Evolutionary conservation across 2,329 filamentous ascomycete genomes (phyloP).

Genomic region (Clarireedia hainanense): DNA sequence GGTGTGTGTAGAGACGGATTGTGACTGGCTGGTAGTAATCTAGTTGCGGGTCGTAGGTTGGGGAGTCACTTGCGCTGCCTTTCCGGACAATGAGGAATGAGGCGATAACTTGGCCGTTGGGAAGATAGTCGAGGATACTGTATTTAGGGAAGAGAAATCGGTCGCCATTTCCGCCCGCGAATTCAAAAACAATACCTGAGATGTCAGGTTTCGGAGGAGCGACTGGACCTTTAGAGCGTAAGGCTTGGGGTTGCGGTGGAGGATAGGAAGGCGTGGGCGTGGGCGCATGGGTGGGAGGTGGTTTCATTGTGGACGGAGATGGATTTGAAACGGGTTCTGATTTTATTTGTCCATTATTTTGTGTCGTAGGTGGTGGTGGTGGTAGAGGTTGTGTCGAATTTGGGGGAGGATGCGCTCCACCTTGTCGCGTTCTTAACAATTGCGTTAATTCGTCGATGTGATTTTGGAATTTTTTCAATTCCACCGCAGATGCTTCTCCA

Average conservation of each 20-base stretch:
- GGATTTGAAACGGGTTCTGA: conserved; percentile 12
- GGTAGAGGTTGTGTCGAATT: conserved; percentile 16
- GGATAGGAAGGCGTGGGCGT: conserved; percentile 8
- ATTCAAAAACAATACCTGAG: conserved; percentile 62
- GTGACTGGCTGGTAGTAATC: conserved; percentile 74
- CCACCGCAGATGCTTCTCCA: conserved; percentile 61
- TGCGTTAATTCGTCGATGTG: conserved; percentile 73
- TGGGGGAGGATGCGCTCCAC: conserved; percentile 32
- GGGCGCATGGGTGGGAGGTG: conserved; percentile 13
- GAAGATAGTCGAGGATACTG: conserved; percentile 64
- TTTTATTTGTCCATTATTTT: conserved; percentile 12
- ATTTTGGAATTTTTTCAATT: conserved; percentile 67
- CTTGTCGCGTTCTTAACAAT: conserved; percentile 54
- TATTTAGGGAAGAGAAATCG: conserved; percentile 73
- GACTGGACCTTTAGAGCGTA: conserved; percentile 53
- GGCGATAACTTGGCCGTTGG: conserved; percentile 54
- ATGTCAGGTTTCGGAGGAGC: conserved; percentile 50
- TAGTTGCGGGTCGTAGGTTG: conserved; percentile 51
- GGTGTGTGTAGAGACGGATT: conserved; percentile 48
- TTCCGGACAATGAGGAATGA: conserved; percentile 73
- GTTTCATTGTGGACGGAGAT: conserved; percentile 17
- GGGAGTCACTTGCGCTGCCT: conserved; percentile 54
- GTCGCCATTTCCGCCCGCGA: conserved; percentile 59
- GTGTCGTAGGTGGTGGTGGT: conserved; percentile 5
- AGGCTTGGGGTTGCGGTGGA: conserved; percentile 40